Evolutionary conservation across 2,329 filamentous ascomycete genomes (phyloP), one percentile per base, ranked within the genome.

Genomic region (Botrytis tulipae): DNA sequence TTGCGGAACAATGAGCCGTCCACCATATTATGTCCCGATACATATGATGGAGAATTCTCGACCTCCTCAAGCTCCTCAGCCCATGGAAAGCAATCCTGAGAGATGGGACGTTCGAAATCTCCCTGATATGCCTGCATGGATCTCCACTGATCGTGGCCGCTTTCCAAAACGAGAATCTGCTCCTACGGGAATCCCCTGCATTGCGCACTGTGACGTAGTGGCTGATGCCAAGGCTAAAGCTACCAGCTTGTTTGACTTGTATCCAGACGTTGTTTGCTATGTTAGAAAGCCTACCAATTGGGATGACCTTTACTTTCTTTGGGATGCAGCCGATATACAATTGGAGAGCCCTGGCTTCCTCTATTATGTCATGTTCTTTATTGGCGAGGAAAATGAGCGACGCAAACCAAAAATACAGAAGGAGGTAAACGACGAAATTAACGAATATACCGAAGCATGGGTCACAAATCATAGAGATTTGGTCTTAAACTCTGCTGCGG

Each of bases 321-420:
- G 81, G 73, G 81, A 82, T 76, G 76, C 76, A 7, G 76, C 77
- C 44, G 81, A 82, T 74, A 75, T 81, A 20, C 78, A 76, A 57
- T 67, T 77, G 44, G 76, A 82, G 29, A 77, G 78, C 37, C 73
- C 77, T 20, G 48, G 51, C 1, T 82, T 82, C 71, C 79, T 80
- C 48, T 80, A 67, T 40, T 75, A 76, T n/a, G 78, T 82, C 29
- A 71, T 82, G 22, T 48, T 74, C 40, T 66, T 75, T 5, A 76
- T 82, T 46, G 51, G 65, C 9, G 60, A 57, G 18, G 66, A 74
- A 48, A 75, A 75, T 29, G 60, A 67, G n/a, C 18, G 65, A 73
- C n/a, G 10, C 32, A 75, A 48, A 25, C 20, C 12, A 51, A 12
- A 54, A 6, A 16, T 16, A n/a, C 25, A 71, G 37, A 22, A 46